Evolutionary conservation across 345 rosid species (phyloP), one percentile per base, ranked within the genome.

Genomic region (Corchorus capsularis): DNA sequence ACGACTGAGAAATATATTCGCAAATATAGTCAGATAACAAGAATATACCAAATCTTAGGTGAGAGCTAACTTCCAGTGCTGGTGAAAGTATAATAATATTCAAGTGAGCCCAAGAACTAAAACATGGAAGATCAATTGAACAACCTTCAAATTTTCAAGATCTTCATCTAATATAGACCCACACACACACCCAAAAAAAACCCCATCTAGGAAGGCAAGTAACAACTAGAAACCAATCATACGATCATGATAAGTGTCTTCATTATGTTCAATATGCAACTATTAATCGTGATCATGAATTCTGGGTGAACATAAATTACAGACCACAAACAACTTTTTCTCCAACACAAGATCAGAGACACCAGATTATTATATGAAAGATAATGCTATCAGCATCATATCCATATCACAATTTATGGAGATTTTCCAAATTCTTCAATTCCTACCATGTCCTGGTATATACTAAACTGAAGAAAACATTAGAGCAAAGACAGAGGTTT

Each of bases 1-100:
- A 87, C 73, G 59, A 84, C 99, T 95, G 79, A 74, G 50, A 69
- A 57, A 64, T 79, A 76, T 46, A 78, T 74, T 47, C 45, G 6
- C 62, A 79, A 66, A 69, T 0, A 63, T 39, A 73, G 54, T 73
- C 46, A 62, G 57, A 59, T 13, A 73, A 27, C 46, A 52, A 37
- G 43, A 43, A 32, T 22, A 13, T 14, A 56, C 7, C 2, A 50
- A 16, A 50, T 1, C 6, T 46, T 47, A 32, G 45, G 3, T 8
- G 22, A 69, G 2, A 34, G 76, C 43, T 80, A 66, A 47, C 77
- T 64, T 67, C 71, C 77, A 78, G 69, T 17, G 72, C 60, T 27
- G 55, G 62, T 57, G 52, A 72, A 80, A 79, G 72, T 14, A 27
- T 27, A 27, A 63, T 34, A 45, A 63, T 46, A 47, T 52, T 41